Evolutionary conservation across 441 rosid species (phyloP).

Genomic region (Pelargonium australe): DNA sequence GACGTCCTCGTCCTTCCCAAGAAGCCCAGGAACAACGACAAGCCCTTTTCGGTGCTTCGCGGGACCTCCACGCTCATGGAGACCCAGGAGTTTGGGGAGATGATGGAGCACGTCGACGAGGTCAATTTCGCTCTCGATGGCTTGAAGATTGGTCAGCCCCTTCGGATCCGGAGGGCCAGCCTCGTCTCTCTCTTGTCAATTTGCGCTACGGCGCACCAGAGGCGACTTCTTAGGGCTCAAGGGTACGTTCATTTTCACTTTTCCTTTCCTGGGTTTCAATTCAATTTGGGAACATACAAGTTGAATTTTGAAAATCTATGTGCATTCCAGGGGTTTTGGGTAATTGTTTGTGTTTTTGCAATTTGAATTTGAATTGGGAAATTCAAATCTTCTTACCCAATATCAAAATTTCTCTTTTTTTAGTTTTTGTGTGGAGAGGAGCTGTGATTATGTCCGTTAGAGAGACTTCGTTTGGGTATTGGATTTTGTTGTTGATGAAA

Average conservation of each 20-base stretch:
- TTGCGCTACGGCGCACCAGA: constrained; percentile 60
- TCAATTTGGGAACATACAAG: too few species aligned
- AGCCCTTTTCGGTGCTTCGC: constrained; percentile 21
- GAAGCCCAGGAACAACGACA: constrained; percentile 35
- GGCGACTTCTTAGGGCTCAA: constrained; percentile 69
- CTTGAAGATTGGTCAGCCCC: constrained; percentile 65
- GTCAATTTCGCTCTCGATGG: constrained; percentile 95
- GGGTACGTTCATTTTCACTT: constrained; percentile 36
- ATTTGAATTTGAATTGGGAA: too few species aligned
- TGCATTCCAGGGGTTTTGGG: too few species aligned
- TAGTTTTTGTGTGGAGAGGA: too few species aligned
- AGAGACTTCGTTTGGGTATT: too few species aligned
- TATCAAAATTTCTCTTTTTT: too few species aligned
- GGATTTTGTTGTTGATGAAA: too few species aligned
- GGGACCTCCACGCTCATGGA: constrained; percentile 75
- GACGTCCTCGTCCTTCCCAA: constrained; percentile 28
- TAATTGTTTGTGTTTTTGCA: too few species aligned
- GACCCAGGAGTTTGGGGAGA: constrained; percentile 95
- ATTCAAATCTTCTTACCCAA: too few species aligned
- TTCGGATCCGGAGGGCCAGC: constrained; percentile 79
- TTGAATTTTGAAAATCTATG: constrained; percentile 7
- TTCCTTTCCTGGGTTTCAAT: constrained; percentile 1
- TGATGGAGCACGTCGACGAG: constrained; percentile 98
- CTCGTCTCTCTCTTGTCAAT: constrained; percentile 66
- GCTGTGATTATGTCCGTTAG: too few species aligned